Conservation (phyloP, 257 asterid genomes). For the Rubia yunnanensis region DNA sequence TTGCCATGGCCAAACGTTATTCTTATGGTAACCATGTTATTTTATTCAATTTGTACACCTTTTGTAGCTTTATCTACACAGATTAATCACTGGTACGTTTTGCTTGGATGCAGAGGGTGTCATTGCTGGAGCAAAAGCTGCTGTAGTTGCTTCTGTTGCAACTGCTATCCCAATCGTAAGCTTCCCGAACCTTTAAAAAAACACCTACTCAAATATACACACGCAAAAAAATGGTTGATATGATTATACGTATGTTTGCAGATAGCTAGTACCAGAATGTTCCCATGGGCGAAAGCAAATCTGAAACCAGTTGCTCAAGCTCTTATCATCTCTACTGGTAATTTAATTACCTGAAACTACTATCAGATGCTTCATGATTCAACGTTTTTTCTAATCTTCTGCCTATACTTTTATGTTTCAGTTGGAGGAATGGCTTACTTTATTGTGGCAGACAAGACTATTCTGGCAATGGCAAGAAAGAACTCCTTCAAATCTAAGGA, state of each 20-base stretch:
- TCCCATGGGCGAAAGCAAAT: conserved; percentile 78
- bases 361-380: no score
- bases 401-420: not conserved
- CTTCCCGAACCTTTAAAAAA: not conserved
- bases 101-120: conserved; percentile 54
- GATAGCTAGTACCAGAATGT: conserved; percentile 65
- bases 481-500: conserved; percentile 42
- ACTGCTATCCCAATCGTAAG: conserved; percentile 84
- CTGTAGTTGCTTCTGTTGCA: conserved; percentile 58
- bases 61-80: no score
- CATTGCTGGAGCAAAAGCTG: conserved; percentile 80
- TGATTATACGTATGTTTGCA: conserved; percentile 15
- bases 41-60: not conserved
- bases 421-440: conserved; percentile 88
- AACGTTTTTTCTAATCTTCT: not conserved
- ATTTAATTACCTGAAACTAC: not conserved
- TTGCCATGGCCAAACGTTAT: conserved; percentile 63
- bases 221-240: not conserved
- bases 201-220: no score
- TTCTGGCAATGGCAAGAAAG: conserved; percentile 59
- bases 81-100: no score
- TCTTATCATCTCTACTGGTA: conserved; percentile 71
- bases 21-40: conserved; percentile 37
- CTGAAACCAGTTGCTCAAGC: conserved; percentile 92
- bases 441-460: conserved; percentile 86